Evolutionary conservation across 2,329 filamentous ascomycete genomes (phyloP).

Genomic region (Blastomyces parvus): DNA sequence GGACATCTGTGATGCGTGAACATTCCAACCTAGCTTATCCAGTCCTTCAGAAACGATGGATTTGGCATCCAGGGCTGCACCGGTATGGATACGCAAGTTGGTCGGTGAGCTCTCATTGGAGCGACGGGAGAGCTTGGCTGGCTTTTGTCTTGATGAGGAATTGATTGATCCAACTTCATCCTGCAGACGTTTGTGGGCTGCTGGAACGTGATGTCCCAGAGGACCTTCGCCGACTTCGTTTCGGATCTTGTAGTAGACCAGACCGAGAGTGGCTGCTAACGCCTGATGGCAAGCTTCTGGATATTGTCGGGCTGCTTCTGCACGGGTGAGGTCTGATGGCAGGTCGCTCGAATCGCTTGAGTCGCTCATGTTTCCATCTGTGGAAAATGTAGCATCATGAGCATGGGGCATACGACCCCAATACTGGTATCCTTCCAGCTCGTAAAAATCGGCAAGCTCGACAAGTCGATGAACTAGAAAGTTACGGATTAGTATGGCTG

Average conservation of each 20-base stretch:
- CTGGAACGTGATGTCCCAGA: constrained; percentile 20
- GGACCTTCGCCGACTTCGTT: constrained; percentile 32
- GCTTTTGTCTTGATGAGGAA: constrained; percentile 27
- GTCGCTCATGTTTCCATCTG: constrained; percentile 25
- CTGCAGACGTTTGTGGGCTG: constrained; percentile 28
- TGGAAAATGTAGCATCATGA: constrained; percentile 21
- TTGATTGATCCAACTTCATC: constrained; percentile 27
- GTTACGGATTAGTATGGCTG: constrained; percentile 5
- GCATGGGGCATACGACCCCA: constrained; percentile 30
- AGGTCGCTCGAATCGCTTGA: constrained; percentile 32
- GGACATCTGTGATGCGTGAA: constrained; percentile 26
- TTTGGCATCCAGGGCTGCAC: constrained; percentile 27
- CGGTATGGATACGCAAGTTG: constrained; percentile 15
- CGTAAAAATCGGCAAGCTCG: constrained; percentile 33
- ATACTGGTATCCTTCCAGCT: constrained; percentile 32
- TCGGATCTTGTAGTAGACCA: constrained; percentile 35
- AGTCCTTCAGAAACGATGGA: constrained; percentile 25
- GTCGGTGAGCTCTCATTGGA: constrained; percentile 22
- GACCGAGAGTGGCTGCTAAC: constrained; percentile 30
- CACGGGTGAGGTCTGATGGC: constrained; percentile 27
- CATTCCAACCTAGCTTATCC: constrained; percentile 30
- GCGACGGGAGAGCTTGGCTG: constrained; percentile 28
- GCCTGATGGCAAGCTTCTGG: constrained; percentile 35
- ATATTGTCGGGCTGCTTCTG: constrained; percentile 28
- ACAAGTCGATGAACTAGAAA: constrained; percentile 30